A percentile compares a stretch with the other conserved stretches of the same genome.
Conservation (phyloP, 331 rosid genomes). For the Saraca asoca region DNA sequence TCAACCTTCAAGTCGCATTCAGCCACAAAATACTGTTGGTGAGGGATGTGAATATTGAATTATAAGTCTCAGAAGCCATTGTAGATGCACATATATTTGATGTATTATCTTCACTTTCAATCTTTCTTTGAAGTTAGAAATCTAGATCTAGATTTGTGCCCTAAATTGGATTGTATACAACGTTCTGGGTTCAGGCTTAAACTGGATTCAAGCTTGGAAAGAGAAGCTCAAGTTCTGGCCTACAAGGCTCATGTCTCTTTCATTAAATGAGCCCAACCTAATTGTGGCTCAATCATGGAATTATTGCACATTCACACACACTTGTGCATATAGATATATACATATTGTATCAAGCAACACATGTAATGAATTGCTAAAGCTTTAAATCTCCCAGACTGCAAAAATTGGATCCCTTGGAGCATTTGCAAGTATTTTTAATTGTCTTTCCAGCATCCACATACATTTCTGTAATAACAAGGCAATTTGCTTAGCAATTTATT, state of each 20-base stretch:
- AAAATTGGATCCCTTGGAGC: constrained; percentile 17
- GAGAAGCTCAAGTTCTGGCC: constrained; percentile 31
- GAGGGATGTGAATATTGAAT: constrained; percentile 44
- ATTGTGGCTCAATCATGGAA: constrained; percentile 25
- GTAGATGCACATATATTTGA: constrained; percentile 21
- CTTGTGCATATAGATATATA: background rate
- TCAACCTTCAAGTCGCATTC: constrained; percentile 59
- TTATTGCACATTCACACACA: constrained; percentile 8
- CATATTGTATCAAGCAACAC: background rate
- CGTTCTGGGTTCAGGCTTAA: constrained; percentile 36
- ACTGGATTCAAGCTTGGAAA: constrained; percentile 31
- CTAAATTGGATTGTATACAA: constrained; percentile 30
- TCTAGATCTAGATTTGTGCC: constrained; percentile 23
- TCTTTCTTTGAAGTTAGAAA: constrained; percentile 32
- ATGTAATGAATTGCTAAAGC: background rate
- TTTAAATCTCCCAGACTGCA: constrained; percentile 7
- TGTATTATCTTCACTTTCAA: constrained; percentile 21
- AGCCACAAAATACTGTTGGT: constrained; percentile 55
- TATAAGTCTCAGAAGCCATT: constrained; percentile 43
- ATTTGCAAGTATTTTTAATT: background rate
- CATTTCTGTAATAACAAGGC: too few species aligned
- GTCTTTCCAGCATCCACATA: constrained; percentile 8
- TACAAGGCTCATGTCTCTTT: constrained; percentile 35
- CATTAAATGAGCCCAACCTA: constrained; percentile 34
- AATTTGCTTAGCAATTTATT: too few species aligned